A percentile compares a stretch with the other conserved stretches of the same genome.
phyloP scores from a whole-genome alignment of 371 early-diverging fungal genomes.

The Massospora cicadina region DNA sequence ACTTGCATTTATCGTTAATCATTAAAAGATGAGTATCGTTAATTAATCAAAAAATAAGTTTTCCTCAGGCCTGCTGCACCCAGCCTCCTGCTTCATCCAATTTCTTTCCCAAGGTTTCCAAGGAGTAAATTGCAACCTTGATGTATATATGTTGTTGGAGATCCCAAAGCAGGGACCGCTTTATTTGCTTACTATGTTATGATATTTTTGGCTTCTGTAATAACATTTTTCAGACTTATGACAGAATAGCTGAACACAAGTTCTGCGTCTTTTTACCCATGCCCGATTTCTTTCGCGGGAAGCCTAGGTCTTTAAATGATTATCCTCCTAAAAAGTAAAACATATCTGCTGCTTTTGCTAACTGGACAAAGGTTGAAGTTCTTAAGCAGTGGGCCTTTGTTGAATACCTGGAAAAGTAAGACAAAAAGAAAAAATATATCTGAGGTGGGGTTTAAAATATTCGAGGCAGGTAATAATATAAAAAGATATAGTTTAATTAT shows the following conservation, averaged over 20 bases:
- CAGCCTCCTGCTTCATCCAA: constrained; percentile 35
- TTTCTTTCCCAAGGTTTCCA: constrained; percentile 33
- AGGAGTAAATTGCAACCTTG: constrained; percentile 22
- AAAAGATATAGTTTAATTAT: constrained; percentile 2
- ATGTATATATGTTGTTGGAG: constrained; percentile 23
- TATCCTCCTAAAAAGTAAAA: constrained; percentile 10
- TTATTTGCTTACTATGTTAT: constrained; percentile 25
- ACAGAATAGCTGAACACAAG: constrained; percentile 32
- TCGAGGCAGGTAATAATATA: no score
- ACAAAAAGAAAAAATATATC: no score
- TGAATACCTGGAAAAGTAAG: background rate
- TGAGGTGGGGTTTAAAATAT: no score
- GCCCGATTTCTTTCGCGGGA: constrained; percentile 44
- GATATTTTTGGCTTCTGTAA: constrained; percentile 28
- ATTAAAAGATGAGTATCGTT: no score
- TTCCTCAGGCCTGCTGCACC: constrained; percentile 34
- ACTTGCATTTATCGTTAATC: no score
- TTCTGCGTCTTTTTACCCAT: constrained; percentile 43
- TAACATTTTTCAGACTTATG: constrained; percentile 41
- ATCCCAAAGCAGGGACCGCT: constrained; percentile 24
- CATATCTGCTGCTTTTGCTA: background rate
- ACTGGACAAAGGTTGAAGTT: background rate
- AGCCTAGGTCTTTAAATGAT: constrained; percentile 18
- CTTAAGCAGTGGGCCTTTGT: background rate
- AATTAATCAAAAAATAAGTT: constrained; percentile 35